A percentile compares a stretch with the other conserved stretches of the same genome.
phyloP scores from a whole-genome alignment of 257 asterid species.

The Prunella vulgaris region DNA sequence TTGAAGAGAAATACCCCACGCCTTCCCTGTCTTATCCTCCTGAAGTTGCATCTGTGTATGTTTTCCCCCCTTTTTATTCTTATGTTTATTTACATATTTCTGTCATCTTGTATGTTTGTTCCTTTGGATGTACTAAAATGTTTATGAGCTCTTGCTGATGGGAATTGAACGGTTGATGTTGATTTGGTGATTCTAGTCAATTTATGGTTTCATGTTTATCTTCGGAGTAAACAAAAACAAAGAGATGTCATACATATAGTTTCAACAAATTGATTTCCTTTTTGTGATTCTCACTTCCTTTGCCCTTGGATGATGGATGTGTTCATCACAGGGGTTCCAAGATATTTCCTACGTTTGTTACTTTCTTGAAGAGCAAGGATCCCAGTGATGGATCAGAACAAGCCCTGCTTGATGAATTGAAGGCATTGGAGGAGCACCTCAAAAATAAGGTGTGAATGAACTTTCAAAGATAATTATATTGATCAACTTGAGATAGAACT shows the following conservation, averaged over 20 bases:
- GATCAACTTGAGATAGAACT: background rate
- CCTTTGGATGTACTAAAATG: background rate
- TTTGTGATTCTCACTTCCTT: background rate
- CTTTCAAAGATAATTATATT: background rate
- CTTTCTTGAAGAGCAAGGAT: conserved; percentile 71
- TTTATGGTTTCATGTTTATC: background rate
- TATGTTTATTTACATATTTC: background rate
- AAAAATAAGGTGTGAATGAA: conserved; percentile 42
- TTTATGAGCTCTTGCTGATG: too few relatives aligned
- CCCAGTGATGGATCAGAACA: conserved; percentile 59
- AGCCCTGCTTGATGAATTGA: conserved; percentile 52
- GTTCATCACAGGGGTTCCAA: conserved; percentile 51
- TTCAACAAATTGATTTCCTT: too few relatives aligned
- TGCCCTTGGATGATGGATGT: background rate
- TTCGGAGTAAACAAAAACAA: background rate
- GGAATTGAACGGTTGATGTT: background rate
- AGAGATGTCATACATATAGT: background rate
- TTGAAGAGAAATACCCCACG: conserved; percentile 71
- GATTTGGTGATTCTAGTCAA: background rate
- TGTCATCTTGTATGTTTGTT: background rate
- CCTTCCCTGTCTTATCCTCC: conserved; percentile 63
- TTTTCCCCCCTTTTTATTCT: background rate
- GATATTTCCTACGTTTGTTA: conserved; percentile 50
- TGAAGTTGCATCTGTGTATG: conserved; percentile 58
- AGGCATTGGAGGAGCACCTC: conserved; percentile 68